Base-by-base conservation (phyloP, 2,329 filamentous ascomycete genomes). In the Dothidotthia symphoricarpi region DNA sequence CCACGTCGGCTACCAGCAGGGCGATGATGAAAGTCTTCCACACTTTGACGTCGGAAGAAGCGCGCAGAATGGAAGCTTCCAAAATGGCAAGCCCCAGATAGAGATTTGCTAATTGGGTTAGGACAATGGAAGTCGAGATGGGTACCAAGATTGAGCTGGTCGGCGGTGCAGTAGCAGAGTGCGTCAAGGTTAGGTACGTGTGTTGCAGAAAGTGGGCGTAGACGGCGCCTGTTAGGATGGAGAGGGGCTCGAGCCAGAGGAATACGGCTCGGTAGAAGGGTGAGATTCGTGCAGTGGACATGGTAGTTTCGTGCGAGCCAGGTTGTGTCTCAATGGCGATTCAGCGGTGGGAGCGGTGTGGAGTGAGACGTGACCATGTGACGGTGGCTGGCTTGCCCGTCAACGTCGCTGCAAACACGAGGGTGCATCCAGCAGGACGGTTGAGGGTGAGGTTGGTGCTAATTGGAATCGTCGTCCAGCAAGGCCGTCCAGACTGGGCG, bases 81-180 rank as follows among this genome's bases (percentile, higher is more conserved):
- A 85, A 88, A 56, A 91, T 67, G 38, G 84, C 80, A 64, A 90
- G 87, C 41, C 86, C 77, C 26, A 90, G 66, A 68, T 90, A 91
- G 46, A 90, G 72, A 66, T 88, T 90, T 28, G 83, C 84, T 22
- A 91, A 76, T 68, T 91, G 86, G 13, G 81, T 80, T 54, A 90
- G 72, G 27, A 81, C 80, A 41, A 89, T 79, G 8, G 78, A 76
- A 1, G 83, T 85, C 27, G 75, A 76, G 24, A 76, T 68, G 1
- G 84, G 79, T 6, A 83, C 64, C 16, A 57, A 57, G 19, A 5
- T 22, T 22, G 19, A 22, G 9, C 19, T 22, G 17, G 62, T 36
- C 47, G 69, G 47, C 41, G 75, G 66, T 2, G 75, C 71, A 6
- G 78, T 75, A 3, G 71, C 53, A 17, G 76, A 69, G 58, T 85